Base-by-base conservation (phyloP, 2,329 filamentous ascomycete genomes). In the Zasmidium angulare region DNA sequence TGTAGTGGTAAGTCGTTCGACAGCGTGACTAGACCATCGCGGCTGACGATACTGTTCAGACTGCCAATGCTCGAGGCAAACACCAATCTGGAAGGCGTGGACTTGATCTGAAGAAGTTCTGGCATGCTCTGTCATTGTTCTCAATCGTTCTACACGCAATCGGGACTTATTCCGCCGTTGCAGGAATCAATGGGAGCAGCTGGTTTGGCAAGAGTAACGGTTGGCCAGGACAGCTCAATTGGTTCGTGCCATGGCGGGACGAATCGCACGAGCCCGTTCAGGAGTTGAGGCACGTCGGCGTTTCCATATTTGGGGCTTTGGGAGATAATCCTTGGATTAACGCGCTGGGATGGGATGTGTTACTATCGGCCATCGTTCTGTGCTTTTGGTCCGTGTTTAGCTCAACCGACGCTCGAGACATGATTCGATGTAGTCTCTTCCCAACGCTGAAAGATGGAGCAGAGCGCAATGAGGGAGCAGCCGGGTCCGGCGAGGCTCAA, bases 291-390 rank as follows among this genome's bases (percentile, higher is more conserved):
- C 7, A 17, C 12, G 31, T 46, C 23, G 2, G 36, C 49, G 14
- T 36, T 46, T 31, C 19, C 7, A 72, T 83, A 12, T 75, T 82
- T 23, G 80, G 77, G 46, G 79, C 82, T 1, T 77, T 84, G 53
- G 77, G 76, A 59, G 82, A 82, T 54, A 84, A 88, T 67, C 85
- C 85, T 0, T 81, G 80, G 21, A 80, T 88, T 26, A 80, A 81
- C 20, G 81, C 79, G 19, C 81, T 82, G 0, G 83, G 81, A 4
- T 81, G 81, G 72, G 86, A 89, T 70, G 84, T 85, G 1, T 68
- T 88, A 14, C 75, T 86, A 36, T 84, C 81, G 21, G 76, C 77
- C 1, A 59, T 84, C 14, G 82, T 79, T 57, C 70, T 86, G n/a
- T 79, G 83, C 1, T 58, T 82, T 1, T 61, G 48, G 84, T 79